Conservation (phyloP, 1,284 basidiomycete species). For the Ceratobasidium sp. region DNA sequence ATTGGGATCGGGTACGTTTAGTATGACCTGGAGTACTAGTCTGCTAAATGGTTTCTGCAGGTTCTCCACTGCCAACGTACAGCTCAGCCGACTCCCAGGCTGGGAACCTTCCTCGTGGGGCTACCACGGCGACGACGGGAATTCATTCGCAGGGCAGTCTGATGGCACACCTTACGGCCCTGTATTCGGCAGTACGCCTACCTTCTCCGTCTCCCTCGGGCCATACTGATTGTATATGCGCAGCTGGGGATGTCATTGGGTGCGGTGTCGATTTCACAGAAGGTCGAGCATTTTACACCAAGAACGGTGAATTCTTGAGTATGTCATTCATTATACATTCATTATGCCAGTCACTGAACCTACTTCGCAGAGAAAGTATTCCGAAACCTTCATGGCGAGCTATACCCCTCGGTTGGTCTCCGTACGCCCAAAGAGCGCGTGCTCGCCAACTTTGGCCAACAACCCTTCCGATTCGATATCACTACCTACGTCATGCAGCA, state of each 20-base stretch:
- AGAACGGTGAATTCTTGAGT: slow-evolving; percentile 85
- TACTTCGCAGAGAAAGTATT: slow-evolving; percentile 66
- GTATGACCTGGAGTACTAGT: neutral
- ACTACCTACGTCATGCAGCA: slow-evolving; percentile 78
- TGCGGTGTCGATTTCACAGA: slow-evolving; percentile 89
- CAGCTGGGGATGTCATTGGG: slow-evolving; percentile 86
- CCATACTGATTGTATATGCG: slow-evolving; percentile 41
- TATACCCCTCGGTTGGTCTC: slow-evolving; percentile 89
- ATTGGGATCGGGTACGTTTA: slow-evolving; percentile 75
- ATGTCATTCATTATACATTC: slow-evolving; percentile 46
- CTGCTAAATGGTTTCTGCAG: slow-evolving; percentile 48
- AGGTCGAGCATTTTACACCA: slow-evolving; percentile 86
- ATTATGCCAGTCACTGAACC: neutral
- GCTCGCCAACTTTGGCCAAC: slow-evolving; percentile 86
- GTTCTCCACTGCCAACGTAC: slow-evolving; percentile 64
- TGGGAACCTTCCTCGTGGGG: slow-evolving; percentile 94
- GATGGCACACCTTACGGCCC: slow-evolving; percentile 79
- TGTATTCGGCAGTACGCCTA: slow-evolving; percentile 72
- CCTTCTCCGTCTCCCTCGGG: slow-evolving; percentile 13
- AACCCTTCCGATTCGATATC: slow-evolving; percentile 88
- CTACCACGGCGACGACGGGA: slow-evolving; percentile 93
- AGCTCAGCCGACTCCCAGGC: slow-evolving; percentile 81
- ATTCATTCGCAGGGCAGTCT: slow-evolving; percentile 77
- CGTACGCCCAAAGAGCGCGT: slow-evolving; percentile 78
- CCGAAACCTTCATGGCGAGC: slow-evolving; percentile 65